Evolutionary conservation across 1,139 yeast genomes (phyloP).

Genomic region (Wickerhamiella infanticola): DNA sequence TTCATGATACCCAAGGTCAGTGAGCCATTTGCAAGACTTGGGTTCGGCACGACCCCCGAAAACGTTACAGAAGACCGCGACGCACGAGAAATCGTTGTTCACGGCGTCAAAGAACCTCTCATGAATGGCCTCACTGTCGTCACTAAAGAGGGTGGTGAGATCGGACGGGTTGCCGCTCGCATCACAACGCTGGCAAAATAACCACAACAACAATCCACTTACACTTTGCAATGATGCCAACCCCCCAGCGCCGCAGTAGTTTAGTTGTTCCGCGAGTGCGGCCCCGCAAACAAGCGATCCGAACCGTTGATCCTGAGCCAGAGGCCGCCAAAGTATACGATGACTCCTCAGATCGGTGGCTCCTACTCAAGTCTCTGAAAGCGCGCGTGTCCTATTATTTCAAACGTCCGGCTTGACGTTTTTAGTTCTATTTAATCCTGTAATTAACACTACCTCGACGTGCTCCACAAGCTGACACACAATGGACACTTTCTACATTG

Average conservation of each 20-base stretch:
- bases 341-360: not conserved
- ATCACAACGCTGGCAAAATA: conserved; percentile 3
- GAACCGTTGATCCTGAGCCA: not conserved
- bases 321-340: too few species aligned
- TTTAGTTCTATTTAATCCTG: too few species aligned
- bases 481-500: conserved; percentile 35
- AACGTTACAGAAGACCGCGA: conserved; percentile 40
- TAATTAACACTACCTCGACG: not conserved
- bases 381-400: not conserved
- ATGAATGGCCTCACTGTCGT: conserved; percentile 36
- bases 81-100: conserved; percentile 43
- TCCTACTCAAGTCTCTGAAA: not conserved
- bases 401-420: not conserved
- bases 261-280: conserved; percentile 1
- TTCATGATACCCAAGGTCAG: conserved; percentile 41
- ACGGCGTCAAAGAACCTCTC: conserved; percentile 38
- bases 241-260: not conserved
- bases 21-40: conserved; percentile 43
- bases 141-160: conserved; percentile 61
- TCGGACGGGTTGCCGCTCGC: conserved; percentile 42
- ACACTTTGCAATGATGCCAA: not conserved
- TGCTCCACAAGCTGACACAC: not conserved
- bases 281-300: not conserved
- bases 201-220: not conserved
- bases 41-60: conserved; percentile 30